These are phyloP conservation scores for Neurospora sp. DNA, from an alignment of 2,329 filamentous ascomycete genomes.

Conservation along the genomic window DNA sequence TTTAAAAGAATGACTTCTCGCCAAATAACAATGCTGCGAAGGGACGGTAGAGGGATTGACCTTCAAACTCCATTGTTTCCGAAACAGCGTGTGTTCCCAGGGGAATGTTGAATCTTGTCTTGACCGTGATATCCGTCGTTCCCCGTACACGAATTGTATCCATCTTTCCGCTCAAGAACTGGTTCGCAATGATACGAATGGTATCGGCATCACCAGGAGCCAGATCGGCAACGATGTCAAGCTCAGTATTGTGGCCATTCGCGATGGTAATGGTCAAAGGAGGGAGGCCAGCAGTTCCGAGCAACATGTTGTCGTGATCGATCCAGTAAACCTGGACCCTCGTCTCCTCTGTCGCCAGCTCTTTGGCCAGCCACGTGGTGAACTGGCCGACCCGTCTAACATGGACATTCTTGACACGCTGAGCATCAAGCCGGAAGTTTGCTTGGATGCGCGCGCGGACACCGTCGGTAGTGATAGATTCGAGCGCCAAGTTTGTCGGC, in stretches of 20 bases:
- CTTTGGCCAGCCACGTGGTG: constrained; percentile 69
- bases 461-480: constrained; percentile 71
- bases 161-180: constrained; percentile 77
- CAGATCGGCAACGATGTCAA: constrained; percentile 74
- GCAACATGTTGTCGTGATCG: constrained; percentile 65
- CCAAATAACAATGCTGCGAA: constrained; percentile 53
- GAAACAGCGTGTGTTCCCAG: constrained; percentile 69
- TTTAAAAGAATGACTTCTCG: constrained; percentile 38
- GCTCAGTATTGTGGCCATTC: constrained; percentile 64
- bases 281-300: constrained; percentile 71
- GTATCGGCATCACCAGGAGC: constrained; percentile 66
- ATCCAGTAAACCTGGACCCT: constrained; percentile 71
- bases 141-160: constrained; percentile 62
- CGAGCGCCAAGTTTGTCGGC: constrained; percentile 74
- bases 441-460: constrained; percentile 73
- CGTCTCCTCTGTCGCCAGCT: constrained; percentile 65
- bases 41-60: constrained; percentile 62
- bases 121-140: constrained; percentile 62
- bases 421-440: constrained; percentile 70
- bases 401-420: constrained; percentile 59
- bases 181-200: constrained; percentile 71
- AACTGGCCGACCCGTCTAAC: constrained; percentile 68
- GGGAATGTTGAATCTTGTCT: constrained; percentile 62
- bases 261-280: constrained; percentile 65
- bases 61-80: constrained; percentile 71